These are phyloP conservation scores for Hyaloperonospora arabidopsidis DNA, from an alignment of 352 stramenopile genomes.

Conservation along the genomic window DNA sequence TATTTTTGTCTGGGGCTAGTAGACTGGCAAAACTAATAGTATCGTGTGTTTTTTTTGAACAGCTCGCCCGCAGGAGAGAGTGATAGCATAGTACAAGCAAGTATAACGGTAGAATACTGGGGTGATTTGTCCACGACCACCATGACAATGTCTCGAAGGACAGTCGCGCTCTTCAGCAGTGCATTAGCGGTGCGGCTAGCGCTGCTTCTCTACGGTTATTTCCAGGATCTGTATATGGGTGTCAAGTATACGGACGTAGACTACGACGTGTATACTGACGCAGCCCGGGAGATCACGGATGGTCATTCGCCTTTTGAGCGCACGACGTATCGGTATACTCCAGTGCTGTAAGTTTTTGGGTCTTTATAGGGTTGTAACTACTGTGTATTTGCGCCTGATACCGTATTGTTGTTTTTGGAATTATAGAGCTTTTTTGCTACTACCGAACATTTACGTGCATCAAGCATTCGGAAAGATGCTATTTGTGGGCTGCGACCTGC, in stretches of 20 bases:
- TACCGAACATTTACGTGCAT: slow-evolving; percentile 70
- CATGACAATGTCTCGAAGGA: slow-evolving; percentile 17
- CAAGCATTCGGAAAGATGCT: slow-evolving; percentile 91
- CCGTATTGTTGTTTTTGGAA: slow-evolving; percentile 1
- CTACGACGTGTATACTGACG: slow-evolving; percentile 98
- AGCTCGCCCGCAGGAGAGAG: no score
- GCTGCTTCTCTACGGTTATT: slow-evolving; percentile 61
- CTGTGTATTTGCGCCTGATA: background rate
- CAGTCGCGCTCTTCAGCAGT: slow-evolving; percentile 32
- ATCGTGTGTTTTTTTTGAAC: no score
- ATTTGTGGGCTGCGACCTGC: slow-evolving; percentile 93
- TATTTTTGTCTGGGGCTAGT: no score
- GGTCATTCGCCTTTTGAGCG: slow-evolving; percentile 91
- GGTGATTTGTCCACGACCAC: no score
- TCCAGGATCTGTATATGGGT: slow-evolving; percentile 67
- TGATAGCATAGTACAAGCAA: no score
- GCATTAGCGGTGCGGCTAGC: slow-evolving; percentile 53
- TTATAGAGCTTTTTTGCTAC: slow-evolving; percentile 54
- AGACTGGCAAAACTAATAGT: no score
- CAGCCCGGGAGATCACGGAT: slow-evolving; percentile 82
- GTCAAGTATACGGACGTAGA: slow-evolving; percentile 99
- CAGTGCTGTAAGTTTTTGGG: slow-evolving; percentile 77
- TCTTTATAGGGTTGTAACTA: background rate
- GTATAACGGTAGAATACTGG: no score
- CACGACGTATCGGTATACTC: slow-evolving; percentile 98